Evolutionary conservation across 208 protist genomes (phyloP).

Genomic region (Crithidia fasciculata): DNA sequence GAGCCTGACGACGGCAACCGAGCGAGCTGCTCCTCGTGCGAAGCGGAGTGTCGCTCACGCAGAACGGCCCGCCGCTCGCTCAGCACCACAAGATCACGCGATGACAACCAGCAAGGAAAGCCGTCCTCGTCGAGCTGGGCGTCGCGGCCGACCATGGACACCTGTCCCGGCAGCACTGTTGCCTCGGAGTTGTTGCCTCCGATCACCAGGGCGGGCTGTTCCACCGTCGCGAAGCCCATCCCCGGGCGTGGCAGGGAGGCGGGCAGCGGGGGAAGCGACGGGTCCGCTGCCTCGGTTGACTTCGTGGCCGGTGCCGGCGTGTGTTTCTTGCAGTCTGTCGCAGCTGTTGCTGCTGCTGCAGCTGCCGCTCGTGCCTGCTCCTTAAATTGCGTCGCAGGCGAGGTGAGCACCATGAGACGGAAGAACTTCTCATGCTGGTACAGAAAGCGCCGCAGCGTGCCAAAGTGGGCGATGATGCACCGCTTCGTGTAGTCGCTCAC

Average conservation of each 20-base stretch:
- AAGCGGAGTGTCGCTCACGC: neutral
- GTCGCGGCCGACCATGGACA: neutral
- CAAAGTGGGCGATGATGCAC: slow-evolving; percentile 33
- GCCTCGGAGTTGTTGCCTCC: neutral
- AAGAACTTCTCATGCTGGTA: slow-evolving; percentile 17
- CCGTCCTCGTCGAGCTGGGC: slow-evolving; percentile 16
- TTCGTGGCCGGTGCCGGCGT: neutral
- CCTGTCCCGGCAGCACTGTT: neutral
- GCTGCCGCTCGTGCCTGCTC: neutral
- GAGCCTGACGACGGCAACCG: slow-evolving; percentile 20
- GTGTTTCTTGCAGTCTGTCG: too few relatives aligned
- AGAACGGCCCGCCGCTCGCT: slow-evolving; percentile 1
- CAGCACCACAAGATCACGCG: slow-evolving; percentile 25
- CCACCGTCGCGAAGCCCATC: neutral
- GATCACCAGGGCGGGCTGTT: neutral
- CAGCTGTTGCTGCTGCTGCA: too few relatives aligned
- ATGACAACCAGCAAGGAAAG: slow-evolving; percentile 23
- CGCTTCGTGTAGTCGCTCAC: slow-evolving; percentile 26
- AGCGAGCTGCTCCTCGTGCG: slow-evolving; percentile 46
- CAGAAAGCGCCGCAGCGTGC: slow-evolving; percentile 33
- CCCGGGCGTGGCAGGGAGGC: slow-evolving; percentile 7
- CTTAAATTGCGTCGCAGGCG: neutral
- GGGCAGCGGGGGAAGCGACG: neutral
- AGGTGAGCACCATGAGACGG: slow-evolving; percentile 4
- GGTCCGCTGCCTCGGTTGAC: neutral